Evolutionary conservation across 257 asterid species (phyloP).

Genomic region (Solanum sitiens): DNA sequence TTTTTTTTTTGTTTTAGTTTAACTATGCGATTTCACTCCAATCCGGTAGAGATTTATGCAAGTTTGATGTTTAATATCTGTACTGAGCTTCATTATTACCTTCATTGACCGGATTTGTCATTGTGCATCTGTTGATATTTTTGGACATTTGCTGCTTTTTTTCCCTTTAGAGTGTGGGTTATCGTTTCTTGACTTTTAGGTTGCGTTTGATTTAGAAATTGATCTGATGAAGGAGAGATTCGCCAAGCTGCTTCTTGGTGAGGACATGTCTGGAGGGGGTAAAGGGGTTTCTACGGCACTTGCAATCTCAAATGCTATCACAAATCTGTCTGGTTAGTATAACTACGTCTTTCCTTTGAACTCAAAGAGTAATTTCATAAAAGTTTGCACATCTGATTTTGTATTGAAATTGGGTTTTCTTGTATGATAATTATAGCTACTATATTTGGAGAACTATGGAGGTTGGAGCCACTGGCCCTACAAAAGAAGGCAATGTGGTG

Average conservation of each 20-base stretch:
- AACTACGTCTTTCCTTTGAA: background rate
- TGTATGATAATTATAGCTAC: slow-evolving; percentile 37
- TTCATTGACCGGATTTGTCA: background rate
- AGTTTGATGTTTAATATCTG: background rate
- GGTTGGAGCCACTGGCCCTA: slow-evolving; percentile 83
- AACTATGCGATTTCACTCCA: background rate
- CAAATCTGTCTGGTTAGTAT: slow-evolving; percentile 79
- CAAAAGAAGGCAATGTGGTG: slow-evolving; percentile 92
- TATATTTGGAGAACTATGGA: slow-evolving; percentile 93
- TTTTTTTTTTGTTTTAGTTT: background rate
- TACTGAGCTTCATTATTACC: background rate
- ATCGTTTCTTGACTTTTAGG: background rate
- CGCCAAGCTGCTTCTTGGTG: slow-evolving; percentile 91
- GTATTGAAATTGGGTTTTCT: background rate
- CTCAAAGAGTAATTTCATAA: background rate
- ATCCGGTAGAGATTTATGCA: background rate
- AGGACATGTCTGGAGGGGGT: slow-evolving; percentile 99
- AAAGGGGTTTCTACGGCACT: slow-evolving; percentile 92
- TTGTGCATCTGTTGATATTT: background rate
- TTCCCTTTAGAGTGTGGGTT: background rate
- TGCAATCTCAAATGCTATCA: slow-evolving; percentile 92
- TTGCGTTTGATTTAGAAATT: slow-evolving; percentile 30
- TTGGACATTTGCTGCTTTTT: background rate
- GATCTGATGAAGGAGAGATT: slow-evolving; percentile 94
- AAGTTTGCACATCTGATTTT: background rate